Conservation (phyloP, 2,329 filamentous ascomycete species). For the Clathrospora elynae region DNA sequence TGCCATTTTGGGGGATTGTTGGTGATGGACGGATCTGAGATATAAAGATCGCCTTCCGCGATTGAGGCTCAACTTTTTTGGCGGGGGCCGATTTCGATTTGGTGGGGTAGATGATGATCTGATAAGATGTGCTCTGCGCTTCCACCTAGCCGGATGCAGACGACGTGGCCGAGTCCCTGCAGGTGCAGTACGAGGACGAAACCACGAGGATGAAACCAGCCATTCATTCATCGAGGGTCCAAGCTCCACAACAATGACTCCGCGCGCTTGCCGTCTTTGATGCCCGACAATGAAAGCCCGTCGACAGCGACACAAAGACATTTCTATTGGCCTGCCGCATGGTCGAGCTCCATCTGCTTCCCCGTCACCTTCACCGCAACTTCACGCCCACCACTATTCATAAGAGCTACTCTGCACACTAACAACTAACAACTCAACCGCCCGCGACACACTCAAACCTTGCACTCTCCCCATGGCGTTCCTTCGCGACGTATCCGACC, state of each 20-base stretch:
- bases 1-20: constrained; percentile 29
- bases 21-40: constrained; percentile 1
- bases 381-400: neutral
- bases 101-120: constrained; percentile 33
- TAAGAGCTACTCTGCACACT: constrained; percentile 1
- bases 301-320: constrained; percentile 18
- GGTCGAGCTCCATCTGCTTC: constrained; percentile 13
- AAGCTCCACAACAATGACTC: constrained; percentile 27
- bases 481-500: constrained; percentile 41
- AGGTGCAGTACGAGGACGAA: constrained; percentile 13
- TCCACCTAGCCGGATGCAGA: neutral
- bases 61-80: constrained; percentile 35
- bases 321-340: constrained; percentile 10
- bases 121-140: constrained; percentile 30
- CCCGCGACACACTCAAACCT: neutral
- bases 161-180: constrained; percentile 14
- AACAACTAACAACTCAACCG: neutral
- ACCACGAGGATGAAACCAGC: constrained; percentile 20
- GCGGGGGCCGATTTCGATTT: constrained; percentile 22
- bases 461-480: constrained; percentile 34
- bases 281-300: constrained; percentile 8
- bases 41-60: constrained; percentile 8
- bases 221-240: constrained; percentile 3
- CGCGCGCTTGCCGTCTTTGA: constrained; percentile 21
- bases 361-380: constrained; percentile 26